These are phyloP conservation scores for Xylaria sp. DNA, from an alignment of 2,329 filamentous ascomycete genomes.

Conservation along the genomic window DNA sequence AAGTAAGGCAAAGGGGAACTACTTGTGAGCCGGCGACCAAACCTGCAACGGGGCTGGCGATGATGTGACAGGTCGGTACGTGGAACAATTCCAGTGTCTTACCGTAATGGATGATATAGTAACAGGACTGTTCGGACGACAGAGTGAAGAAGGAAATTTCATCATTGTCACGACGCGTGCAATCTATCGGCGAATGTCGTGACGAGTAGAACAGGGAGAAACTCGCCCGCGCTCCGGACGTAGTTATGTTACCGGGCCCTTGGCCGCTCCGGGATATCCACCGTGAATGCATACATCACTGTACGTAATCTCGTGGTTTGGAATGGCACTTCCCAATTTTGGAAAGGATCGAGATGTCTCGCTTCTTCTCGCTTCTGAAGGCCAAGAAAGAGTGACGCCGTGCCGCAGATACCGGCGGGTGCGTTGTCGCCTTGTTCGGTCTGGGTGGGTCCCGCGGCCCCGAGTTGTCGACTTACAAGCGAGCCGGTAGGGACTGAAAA, in stretches of 20 bases:
- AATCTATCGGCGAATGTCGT: constrained; percentile 20
- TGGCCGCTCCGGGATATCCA: constrained; percentile 17
- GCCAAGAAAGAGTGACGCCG: constrained; percentile 24
- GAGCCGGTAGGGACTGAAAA: constrained; percentile 1
- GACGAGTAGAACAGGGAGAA: constrained; percentile 17
- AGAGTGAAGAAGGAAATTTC: constrained; percentile 4
- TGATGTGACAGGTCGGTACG: constrained; percentile 25
- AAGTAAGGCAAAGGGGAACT: constrained; percentile 6
- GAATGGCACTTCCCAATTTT: constrained; percentile 29
- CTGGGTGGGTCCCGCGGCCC: constrained; percentile 11
- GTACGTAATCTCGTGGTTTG: constrained; percentile 23
- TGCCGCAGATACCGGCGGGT: constrained; percentile 17
- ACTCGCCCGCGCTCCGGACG: constrained; percentile 20
- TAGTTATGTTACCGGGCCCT: constrained; percentile 26
- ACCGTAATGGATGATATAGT: constrained; percentile 25
- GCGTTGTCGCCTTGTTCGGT: constrained; percentile 16
- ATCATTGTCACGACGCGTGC: constrained; percentile 13
- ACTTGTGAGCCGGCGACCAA: constrained; percentile 21
- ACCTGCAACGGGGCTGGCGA: constrained; percentile 27
- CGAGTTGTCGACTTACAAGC: constrained; percentile 4
- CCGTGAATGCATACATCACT: constrained; percentile 18
- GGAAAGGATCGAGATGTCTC: constrained; percentile 24
- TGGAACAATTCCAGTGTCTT: constrained; percentile 25
- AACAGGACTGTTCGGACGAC: constrained; percentile 22
- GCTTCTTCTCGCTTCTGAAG: constrained; percentile 6